Base-by-base conservation (phyloP, 2,329 filamentous ascomycete genomes). In the Dothideomycetes sp. region DNA sequence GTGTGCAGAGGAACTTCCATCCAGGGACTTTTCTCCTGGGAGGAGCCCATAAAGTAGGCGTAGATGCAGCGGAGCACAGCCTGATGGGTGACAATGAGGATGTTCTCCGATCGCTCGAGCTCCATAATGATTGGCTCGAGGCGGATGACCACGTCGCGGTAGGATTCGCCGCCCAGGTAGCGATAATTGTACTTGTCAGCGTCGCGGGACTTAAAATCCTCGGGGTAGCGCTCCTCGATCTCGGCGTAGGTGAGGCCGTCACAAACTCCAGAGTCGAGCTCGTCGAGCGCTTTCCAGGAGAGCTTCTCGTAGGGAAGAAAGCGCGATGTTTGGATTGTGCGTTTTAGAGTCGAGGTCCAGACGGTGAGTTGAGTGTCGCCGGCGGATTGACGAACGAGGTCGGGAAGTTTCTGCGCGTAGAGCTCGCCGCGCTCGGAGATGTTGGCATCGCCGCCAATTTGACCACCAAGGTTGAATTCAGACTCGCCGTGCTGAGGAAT, bases 101-200 rank as follows among this genome's bases (percentile, higher is more conserved):
- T 94, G 57, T 98, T 93, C 62, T 96, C 91, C 51, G 81, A 86
- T 46, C 91, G 78, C 63, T 98, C 91, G 38, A 98, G 72, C 60
- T 98, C 91, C 91, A 98, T 98, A 65, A 98, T 98, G 63, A 98
- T 98, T 46, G 91, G 91, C 58, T 98, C 91, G 1, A 98, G 78
- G 1, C 91, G 86, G 54, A 95, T 96, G 31, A 98, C 91, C 1
- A 98, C 89, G 55, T 98, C 91, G 41, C 89, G 84, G 61, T 98
- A 84, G 45, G 84, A 93, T 65, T 98, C 91, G 39, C 91, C 91
- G 47, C 91, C 91, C 4, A 91, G 81, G 64, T 98, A 98, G 42
- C 91, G 86, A 66, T 98, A 98, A 68, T 98, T 96, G 75, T 96
- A 96, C 64, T 98, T 98, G 70, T 98, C 91, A 50, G 94, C 86